Evolutionary conservation across 495 filamentous ascomycete species (phyloP), one percentile per base, ranked within the genome.

Genomic region (Halenospora varia): DNA sequence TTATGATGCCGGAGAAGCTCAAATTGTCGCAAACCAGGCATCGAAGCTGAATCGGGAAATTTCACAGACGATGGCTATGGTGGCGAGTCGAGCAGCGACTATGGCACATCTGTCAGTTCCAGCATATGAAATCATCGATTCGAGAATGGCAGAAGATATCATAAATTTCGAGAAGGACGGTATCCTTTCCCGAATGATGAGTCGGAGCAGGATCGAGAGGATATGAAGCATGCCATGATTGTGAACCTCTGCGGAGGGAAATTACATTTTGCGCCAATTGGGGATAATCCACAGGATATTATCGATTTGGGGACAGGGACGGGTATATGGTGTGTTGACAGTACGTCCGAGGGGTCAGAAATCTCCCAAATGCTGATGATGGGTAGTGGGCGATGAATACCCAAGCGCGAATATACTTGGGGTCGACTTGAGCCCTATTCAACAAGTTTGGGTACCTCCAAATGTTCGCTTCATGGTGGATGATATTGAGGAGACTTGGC

Each of bases 391-490:
- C n/a, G 53, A 60, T 54, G 55, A 46, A 61, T 54, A 70, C 70
- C 46, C 70, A 66, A 35, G 25, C 10, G 63, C 69, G 3, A 29
- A 66, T 13, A 61, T 74, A 22, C 62, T 77, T 6, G 75, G 77
- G 25, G 73, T 72, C 13, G 78, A 81, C 63, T 66, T 81, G 10
- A 72, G 68, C 51, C 77, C 78, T n/a, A 75, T 73, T 13, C 78
- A 80, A 56, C 77, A 77, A 1, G n/a, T n/a, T 13, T 68, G 58
- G 63, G 29, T 62, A 1, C 82, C 83, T 2, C 81, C 83, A 17
- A 87, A 87, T 60, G 81, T 85, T 59, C 77, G 72, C 25, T 88
- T 87, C 60, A 75, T 80, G 66, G 70, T 88, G 29, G 82, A 84
- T 64, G 81, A 88, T 64, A 78, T 81, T 40, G 82, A 87, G 67